Conservation (phyloP, 768 basidiomycete genomes). For the Mrakia blollopis region DNA sequence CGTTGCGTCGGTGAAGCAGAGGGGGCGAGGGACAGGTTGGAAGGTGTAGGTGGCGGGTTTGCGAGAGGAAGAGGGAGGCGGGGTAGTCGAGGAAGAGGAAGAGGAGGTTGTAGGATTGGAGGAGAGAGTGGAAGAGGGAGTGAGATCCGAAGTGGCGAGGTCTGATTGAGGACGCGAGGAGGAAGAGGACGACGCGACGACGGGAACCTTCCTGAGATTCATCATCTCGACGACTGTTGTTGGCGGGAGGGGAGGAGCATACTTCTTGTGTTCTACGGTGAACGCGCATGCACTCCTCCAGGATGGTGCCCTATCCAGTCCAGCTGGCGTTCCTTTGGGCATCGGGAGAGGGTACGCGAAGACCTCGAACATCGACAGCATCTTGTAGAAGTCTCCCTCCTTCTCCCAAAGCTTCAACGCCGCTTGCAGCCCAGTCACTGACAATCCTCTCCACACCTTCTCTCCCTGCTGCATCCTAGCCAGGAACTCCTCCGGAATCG, state of each 20-base stretch:
- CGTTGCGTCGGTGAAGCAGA: background rate
- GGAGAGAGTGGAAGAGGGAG: background rate
- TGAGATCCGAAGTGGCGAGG: background rate
- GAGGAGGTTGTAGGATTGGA: background rate
- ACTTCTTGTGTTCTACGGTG: background rate
- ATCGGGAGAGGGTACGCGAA: conserved; percentile 13
- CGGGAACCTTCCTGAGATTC: background rate
- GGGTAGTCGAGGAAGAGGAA: background rate
- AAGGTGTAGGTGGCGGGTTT: background rate
- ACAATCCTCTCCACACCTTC: conserved; percentile 44
- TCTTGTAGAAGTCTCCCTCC: conserved; percentile 13
- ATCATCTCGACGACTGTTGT: conserved; percentile 6
- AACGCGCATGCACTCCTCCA: background rate
- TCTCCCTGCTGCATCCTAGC: conserved; percentile 34
- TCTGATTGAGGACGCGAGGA: background rate
- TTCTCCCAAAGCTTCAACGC: conserved; percentile 54
- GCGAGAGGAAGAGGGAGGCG: background rate
- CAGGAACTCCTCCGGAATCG: conserved; percentile 49
- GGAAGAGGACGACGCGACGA: background rate
- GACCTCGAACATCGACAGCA: conserved; percentile 17
- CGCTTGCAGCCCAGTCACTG: conserved; percentile 65
- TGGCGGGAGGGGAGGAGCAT: conserved; percentile 18
- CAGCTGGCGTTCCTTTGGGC: conserved; percentile 6
- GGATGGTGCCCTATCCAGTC: conserved; percentile 1
- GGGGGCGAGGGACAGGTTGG: background rate